Conservation (phyloP, 2,329 filamentous ascomycete genomes). For the Lasiodiplodia sp. region DNA sequence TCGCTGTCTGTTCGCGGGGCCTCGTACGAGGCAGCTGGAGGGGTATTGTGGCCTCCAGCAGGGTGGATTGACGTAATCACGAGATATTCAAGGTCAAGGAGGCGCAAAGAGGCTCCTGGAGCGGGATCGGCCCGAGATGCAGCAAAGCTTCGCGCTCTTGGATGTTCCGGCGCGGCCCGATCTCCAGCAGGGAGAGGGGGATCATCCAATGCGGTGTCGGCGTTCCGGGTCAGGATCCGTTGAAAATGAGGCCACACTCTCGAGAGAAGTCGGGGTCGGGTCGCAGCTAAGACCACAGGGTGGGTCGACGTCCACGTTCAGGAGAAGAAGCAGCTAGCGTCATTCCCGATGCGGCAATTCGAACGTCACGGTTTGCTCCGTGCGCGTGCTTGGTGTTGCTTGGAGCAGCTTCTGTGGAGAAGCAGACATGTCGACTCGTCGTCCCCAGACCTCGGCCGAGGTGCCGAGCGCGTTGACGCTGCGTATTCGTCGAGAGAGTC, state of each 20-base stretch:
- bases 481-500: background rate
- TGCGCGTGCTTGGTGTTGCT: constrained; percentile 20
- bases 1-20: background rate
- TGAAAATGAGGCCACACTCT: constrained; percentile 18
- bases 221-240: background rate
- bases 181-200: constrained; percentile 7
- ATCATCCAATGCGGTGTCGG: constrained; percentile 24
- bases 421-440: background rate
- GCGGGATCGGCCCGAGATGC: constrained; percentile 11
- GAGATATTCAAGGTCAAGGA: constrained; percentile 1
- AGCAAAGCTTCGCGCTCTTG: constrained; percentile 3
- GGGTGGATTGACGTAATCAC: constrained; percentile 18
- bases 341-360: background rate
- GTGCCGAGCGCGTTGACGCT: background rate
- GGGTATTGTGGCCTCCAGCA: background rate
- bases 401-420: constrained; percentile 5
- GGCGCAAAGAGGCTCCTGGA: constrained; percentile 5
- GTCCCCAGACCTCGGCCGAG: constrained; percentile 13
- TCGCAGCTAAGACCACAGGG: background rate
- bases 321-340: background rate
- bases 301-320: constrained; percentile 1
- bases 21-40: constrained; percentile 21
- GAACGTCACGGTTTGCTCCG: constrained; percentile 9
- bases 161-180: constrained; percentile 4
- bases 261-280: constrained; percentile 19